Evolutionary conservation across 148 eudicot genomes (phyloP).

Genomic region (Fagopyrum tataricum): DNA sequence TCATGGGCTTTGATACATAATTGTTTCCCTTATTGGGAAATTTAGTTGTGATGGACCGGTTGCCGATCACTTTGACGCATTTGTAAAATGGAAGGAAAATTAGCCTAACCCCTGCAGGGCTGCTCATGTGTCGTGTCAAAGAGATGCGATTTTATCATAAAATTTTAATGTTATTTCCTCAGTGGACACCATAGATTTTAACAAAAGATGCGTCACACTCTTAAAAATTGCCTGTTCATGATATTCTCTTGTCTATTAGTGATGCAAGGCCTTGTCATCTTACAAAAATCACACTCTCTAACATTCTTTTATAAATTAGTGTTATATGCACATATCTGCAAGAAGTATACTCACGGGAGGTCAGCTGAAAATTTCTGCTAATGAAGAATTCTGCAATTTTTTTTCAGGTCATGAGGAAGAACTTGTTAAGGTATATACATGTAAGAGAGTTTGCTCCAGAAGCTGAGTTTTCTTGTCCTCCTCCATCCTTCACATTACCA

Average conservation of each 20-base stretch:
- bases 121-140: neutral
- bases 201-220: neutral
- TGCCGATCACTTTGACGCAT: neutral
- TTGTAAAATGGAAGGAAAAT: neutral
- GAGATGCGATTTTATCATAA: neutral
- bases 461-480: slow-evolving; percentile 60
- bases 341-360: neutral
- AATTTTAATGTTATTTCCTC: neutral
- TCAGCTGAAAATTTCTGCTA: neutral
- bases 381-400: neutral
- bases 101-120: neutral
- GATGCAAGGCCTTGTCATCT: neutral
- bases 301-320: neutral
- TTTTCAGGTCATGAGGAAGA: slow-evolving; percentile 82
- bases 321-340: neutral
- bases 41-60: neutral
- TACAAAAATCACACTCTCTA: neutral
- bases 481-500: slow-evolving; percentile 53
- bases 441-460: slow-evolving; percentile 91
- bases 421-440: slow-evolving; percentile 56
- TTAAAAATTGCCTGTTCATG: neutral
- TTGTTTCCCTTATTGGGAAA: neutral
- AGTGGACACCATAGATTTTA: neutral
- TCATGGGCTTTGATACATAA: neutral
- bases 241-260: neutral